Percentiles rank a stretch among this genome's conserved stretches.
Conservation (phyloP, 495 filamentous ascomycete species). For the Neurospora sp. region DNA sequence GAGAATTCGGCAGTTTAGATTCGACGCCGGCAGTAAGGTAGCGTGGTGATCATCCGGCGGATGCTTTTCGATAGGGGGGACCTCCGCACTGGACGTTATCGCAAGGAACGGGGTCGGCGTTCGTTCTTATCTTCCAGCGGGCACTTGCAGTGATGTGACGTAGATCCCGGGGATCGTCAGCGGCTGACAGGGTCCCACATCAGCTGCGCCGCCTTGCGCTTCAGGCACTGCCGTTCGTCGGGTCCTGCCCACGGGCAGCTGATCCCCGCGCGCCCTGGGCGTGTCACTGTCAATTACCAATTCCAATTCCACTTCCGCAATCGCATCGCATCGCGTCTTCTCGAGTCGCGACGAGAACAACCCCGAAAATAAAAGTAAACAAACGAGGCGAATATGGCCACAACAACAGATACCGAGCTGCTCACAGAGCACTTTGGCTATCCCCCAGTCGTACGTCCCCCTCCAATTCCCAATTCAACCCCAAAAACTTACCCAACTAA, state of each 20-base stretch:
- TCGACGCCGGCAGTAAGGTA: not conserved
- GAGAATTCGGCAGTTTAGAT: not conserved
- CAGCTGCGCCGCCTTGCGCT: conserved; percentile 13
- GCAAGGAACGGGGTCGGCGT: not conserved
- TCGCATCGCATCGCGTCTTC: conserved; percentile 3
- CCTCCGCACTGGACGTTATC: not conserved
- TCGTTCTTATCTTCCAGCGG: not conserved
- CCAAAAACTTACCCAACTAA: not conserved
- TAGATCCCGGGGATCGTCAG: not conserved
- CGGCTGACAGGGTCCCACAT: not conserved
- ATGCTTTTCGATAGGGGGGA: not conserved
- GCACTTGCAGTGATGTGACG: conserved; percentile 4
- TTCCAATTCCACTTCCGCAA: not conserved
- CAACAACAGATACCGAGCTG: conserved; percentile 49
- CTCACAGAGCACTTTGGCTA: conserved; percentile 95
- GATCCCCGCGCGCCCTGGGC: not conserved
- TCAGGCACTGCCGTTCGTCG: conserved; percentile 9
- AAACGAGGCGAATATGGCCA: conserved; percentile 5
- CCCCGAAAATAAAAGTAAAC: not conserved
- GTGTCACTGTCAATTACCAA: not conserved
- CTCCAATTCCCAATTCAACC: not conserved
- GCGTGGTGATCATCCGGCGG: not conserved
- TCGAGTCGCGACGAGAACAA: not conserved
- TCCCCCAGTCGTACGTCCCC: conserved; percentile 66
- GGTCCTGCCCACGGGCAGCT: no score